Base-by-base conservation (phyloP, 495 filamentous ascomycete genomes). In the Hyaloscypha bicolor region DNA sequence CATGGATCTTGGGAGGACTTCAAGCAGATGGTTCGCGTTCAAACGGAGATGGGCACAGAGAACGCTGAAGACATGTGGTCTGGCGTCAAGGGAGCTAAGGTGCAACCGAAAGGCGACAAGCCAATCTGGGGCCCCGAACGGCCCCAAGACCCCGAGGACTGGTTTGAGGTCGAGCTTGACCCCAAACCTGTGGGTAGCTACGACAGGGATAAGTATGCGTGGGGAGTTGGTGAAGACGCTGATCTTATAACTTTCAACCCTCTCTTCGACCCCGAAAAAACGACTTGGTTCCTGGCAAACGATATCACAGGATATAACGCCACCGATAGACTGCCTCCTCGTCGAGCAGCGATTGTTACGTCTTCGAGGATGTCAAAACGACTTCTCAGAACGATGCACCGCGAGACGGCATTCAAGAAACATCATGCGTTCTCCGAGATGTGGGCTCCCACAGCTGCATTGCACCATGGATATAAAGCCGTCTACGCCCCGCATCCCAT, bases 391-490 rank as follows among this genome's bases (percentile, higher is more conserved):
- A 89, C 88, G 29, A 99, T 99, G 95, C 95, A 99, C 79, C 83
- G 85, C 63, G 94, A 97, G 74, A 96, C 91, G 29, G 85, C 85
- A 3, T 83, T 91, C 71, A 83, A 89, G 62, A 91, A 90, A 60
- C 94, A 94, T 78, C 90, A 89, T 69, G 94, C 95, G 79, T 98
- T 97, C 80, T 91, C 92, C 0, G 95, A 99, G 76, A 97, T 97
- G 93, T 97, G 91, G 91, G 90, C 94, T 1, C 90, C 90, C 21
- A 92, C 91, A 0, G 84, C 88, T 5, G 91, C 94, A 9, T 82
- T 99, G 4, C 96, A 98, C 62, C 95, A 98, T 74, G 95, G 95
- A 12, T 87, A 92, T 81, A 99, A 99, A 79, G 95, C 92, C 55
- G 95, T 99, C 29, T 97, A 89, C 72, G 93, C 89, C 14, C 95